Evolutionary conservation across 208 protist species (phyloP).

Genomic region (Angomonas ambiguus): DNA sequence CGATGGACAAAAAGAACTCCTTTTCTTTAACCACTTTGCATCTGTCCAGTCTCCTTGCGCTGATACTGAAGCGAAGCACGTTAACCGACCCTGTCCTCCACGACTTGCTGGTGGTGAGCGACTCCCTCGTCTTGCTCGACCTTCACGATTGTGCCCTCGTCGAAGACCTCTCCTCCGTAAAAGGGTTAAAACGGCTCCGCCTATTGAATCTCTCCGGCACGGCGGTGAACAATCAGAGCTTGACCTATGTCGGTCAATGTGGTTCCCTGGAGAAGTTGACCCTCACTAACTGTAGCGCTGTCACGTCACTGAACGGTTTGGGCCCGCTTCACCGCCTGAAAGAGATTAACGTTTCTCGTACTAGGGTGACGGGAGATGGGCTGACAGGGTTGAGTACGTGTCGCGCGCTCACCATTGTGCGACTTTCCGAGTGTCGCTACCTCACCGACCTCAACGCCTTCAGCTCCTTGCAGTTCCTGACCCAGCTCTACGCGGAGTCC

Average conservation of each 20-base stretch:
- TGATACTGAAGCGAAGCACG: not conserved
- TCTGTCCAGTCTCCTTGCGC: not conserved
- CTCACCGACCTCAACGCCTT: conserved; percentile 62
- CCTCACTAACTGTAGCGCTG: conserved; percentile 39
- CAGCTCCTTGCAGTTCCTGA: conserved; percentile 27
- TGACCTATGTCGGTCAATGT: conserved; percentile 34
- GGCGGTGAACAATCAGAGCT: conserved; percentile 35
- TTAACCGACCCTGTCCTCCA: not conserved
- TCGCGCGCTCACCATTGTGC: conserved; percentile 35
- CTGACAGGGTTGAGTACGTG: conserved; percentile 46
- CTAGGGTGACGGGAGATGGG: conserved; percentile 48
- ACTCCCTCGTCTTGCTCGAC: conserved; percentile 29
- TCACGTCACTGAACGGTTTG: conserved; percentile 55
- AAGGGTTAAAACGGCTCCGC: conserved; percentile 19
- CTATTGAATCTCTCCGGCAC: conserved; percentile 29
- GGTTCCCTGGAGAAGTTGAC: conserved; percentile 33
- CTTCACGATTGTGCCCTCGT: conserved; percentile 44
- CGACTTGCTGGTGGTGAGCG: conserved; percentile 1
- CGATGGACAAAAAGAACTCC: not conserved
- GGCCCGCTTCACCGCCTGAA: conserved; percentile 25
- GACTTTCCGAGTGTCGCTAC: conserved; percentile 56
- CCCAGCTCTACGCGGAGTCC: conserved; percentile 51
- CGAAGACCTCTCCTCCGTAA: conserved; percentile 27
- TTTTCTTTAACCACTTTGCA: not conserved
- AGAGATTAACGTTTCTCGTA: conserved; percentile 51